A percentile compares a stretch with the other conserved stretches of the same genome.
These are phyloP conservation scores for Coccinonectria pachysandricola DNA, from an alignment of 2,329 filamentous ascomycete genomes.

Conservation along the genomic window DNA sequence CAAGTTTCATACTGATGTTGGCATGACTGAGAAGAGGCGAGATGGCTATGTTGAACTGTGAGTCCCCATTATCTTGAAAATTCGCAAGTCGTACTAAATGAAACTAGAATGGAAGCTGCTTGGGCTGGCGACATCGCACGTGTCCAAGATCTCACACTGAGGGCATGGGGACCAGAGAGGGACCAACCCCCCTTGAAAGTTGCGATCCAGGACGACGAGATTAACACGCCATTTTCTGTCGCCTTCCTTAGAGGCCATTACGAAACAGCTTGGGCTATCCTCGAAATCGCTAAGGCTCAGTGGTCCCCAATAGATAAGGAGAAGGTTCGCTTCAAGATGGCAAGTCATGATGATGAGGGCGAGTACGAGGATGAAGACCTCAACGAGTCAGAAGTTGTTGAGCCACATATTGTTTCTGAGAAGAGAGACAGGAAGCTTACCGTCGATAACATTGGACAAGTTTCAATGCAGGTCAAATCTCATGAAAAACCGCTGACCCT, in stretches of 20 bases:
- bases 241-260: conserved; percentile 57
- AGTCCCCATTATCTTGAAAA: conserved; percentile 20
- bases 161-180: conserved; percentile 43
- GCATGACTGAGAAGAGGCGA: conserved; percentile 44
- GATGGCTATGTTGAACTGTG: conserved; percentile 54
- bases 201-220: conserved; percentile 41
- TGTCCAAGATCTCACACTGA: conserved; percentile 55
- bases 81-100: conserved; percentile 5
- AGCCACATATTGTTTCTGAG: conserved; percentile 38
- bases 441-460: conserved; percentile 63
- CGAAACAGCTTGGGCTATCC: conserved; percentile 51
- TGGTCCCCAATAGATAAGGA: conserved; percentile 47
- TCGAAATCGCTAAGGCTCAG: conserved; percentile 62
- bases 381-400: conserved; percentile 25
- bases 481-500: conserved; percentile 43
- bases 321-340: conserved; percentile 39
- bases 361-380: conserved; percentile 30
- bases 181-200: conserved; percentile 53
- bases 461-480: conserved; percentile 59
- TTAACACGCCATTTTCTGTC: conserved; percentile 54
- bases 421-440: conserved; percentile 60
- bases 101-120: conserved; percentile 54
- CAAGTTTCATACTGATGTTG: conserved; percentile 40
- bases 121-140: conserved; percentile 59
- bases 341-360: conserved; percentile 25